These are phyloP conservation scores for Aspergillus quadricinctus DNA, from an alignment of 2,329 filamentous ascomycete species.

Conservation along the genomic window DNA sequence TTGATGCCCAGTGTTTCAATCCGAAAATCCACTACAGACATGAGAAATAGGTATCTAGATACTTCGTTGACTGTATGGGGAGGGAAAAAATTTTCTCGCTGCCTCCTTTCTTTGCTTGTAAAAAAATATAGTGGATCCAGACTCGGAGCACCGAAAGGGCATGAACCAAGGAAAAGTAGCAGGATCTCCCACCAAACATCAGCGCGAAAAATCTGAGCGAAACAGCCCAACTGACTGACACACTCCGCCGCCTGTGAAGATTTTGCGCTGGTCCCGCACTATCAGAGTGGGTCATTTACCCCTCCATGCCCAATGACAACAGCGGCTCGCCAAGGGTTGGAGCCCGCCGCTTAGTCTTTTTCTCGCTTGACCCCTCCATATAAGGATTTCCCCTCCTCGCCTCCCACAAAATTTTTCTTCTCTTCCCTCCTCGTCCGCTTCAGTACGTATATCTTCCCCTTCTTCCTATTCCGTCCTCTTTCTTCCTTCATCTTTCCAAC, in stretches of 20 bases:
- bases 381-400: conserved; percentile 43
- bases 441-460: conserved; percentile 42
- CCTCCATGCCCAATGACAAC: conserved; percentile 27
- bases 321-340: conserved; percentile 27
- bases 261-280: conserved; percentile 27
- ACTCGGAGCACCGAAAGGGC: conserved; percentile 13
- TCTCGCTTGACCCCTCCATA: conserved; percentile 45
- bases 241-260: conserved; percentile 27
- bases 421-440: conserved; percentile 40
- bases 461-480: conserved; percentile 15
- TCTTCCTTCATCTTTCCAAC: conserved; percentile 23
- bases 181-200: conserved; percentile 1
- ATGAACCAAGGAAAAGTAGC: conserved; percentile 25
- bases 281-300: conserved; percentile 22
- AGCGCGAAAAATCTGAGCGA: conserved; percentile 5
- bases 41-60: conserved; percentile 1
- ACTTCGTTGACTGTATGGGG: background rate
- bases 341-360: conserved; percentile 33
- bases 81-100: background rate
- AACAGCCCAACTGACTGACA: conserved; percentile 5
- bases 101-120: background rate
- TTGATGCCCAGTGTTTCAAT: conserved; percentile 36
- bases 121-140: conserved; percentile 25
- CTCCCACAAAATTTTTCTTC: conserved; percentile 39
- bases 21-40: conserved; percentile 14